Evolutionary conservation across 139 green algal species (phyloP), one percentile per base, ranked within the genome.

Genomic region (Medakamo hakoo): DNA sequence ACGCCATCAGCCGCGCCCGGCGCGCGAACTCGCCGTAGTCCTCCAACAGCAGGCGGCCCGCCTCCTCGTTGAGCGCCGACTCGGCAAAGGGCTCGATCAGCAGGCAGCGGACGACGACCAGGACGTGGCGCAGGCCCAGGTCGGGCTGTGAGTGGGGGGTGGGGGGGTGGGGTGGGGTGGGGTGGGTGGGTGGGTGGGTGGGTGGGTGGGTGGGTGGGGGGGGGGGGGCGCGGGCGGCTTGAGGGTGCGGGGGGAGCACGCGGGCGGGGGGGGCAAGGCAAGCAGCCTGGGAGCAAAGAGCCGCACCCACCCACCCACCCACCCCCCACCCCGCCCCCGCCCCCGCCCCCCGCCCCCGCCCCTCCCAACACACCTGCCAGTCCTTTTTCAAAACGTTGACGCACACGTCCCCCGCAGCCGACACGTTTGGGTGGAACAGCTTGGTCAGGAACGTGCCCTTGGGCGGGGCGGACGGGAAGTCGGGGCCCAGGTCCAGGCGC

Each of bases 351-450:
- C n/a, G n/a, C n/a, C n/a, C n/a, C n/a, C n/a, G n/a, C n/a, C n/a
- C n/a, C n/a, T n/a, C n/a, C n/a, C n/a, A n/a, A n/a, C n/a, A n/a
- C n/a, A n/a, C n/a, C 56, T 75, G 84, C 92, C 92, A 98, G 74
- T 98, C 92, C 31, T 81, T 82, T 71, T 98, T 97, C 3, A 98
- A 80, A 28, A 94, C 89, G 63, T 98, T 98, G 21, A 98, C 92
- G 57, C 92, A 98, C 63, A 98, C 96, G 57, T 98, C 92, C 1
- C 92, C 92, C 3, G 57, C 58, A 22, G 78, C 67, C 30, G 84
- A 84, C 4, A 98, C 81, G 67, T 98, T 98, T 3, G 92, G 92
- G 68, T 98, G 92, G 63, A 97, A 98, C n/a, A 98, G 92, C 57
- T 85, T 90, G 3, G 87, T 96, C 5, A 86, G 28, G 67, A 96